These are phyloP conservation scores for Cytospora chrysosperma DNA, from an alignment of 2,329 filamentous ascomycete species.

Conservation along the genomic window DNA sequence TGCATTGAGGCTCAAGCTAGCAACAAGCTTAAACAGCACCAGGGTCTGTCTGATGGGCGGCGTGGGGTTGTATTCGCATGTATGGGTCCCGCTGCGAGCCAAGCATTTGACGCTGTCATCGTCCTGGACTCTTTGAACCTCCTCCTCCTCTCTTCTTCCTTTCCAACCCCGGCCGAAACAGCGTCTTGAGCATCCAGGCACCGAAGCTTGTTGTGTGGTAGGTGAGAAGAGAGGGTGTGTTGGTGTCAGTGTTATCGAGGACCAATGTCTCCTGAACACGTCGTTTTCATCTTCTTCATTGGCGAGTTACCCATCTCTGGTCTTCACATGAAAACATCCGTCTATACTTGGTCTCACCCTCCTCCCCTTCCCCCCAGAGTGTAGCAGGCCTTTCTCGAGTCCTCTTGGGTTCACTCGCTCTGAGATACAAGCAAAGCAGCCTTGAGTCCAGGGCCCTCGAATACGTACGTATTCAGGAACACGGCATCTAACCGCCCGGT, in stretches of 20 bases:
- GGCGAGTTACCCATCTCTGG: constrained; percentile 4
- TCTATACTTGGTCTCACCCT: constrained; percentile 1
- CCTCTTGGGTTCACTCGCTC: constrained; percentile 1
- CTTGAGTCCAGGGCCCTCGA: neutral
- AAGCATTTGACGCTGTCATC: constrained; percentile 19
- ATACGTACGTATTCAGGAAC: constrained; percentile 21
- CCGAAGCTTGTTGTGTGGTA: neutral
- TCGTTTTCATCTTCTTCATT: neutral
- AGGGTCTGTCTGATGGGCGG: neutral
- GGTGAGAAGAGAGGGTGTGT: neutral
- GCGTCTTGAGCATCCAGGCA: constrained; percentile 7
- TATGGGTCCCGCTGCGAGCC: constrained; percentile 2
- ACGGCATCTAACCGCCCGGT: constrained; percentile 23
- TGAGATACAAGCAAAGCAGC: neutral
- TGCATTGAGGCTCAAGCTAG: constrained; percentile 10
- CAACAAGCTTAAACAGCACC: constrained; percentile 13
- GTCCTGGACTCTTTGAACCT: constrained; percentile 18
- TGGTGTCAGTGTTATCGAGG: neutral
- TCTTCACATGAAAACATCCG: constrained; percentile 5
- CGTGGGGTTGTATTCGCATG: neutral
- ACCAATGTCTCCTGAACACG: neutral
- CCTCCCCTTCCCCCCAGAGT: neutral
- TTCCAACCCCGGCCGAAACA: constrained; percentile 17
- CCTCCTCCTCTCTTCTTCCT: constrained; percentile 10
- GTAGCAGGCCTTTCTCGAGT: neutral